Evolutionary conservation across 495 filamentous ascomycete genomes (phyloP).

Genomic region (Staphylotrichum longicolle): DNA sequence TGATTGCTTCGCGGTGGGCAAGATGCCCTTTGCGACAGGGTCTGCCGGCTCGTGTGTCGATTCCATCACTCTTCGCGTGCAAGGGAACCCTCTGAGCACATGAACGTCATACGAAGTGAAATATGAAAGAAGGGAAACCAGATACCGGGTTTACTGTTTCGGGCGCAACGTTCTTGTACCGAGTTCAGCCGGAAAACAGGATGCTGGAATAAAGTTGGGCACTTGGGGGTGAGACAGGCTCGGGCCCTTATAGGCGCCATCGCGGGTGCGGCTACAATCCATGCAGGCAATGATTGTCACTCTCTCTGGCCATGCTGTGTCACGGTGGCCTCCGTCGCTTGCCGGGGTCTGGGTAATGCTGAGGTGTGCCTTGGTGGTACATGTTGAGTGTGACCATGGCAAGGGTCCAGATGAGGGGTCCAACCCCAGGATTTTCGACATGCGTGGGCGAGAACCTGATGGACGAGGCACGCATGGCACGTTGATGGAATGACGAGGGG

Average conservation of each 20-base stretch:
- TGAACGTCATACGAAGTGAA: background rate
- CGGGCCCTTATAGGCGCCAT: background rate
- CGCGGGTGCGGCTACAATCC: background rate
- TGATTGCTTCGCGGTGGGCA: slow-evolving; percentile 58
- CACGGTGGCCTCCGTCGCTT: background rate
- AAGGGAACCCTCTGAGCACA: background rate
- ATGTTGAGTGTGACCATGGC: background rate
- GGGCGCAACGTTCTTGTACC: too few species aligned
- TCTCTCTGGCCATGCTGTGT: background rate
- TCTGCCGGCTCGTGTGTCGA: slow-evolving; percentile 51
- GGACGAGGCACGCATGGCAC: background rate
- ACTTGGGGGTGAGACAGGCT: background rate
- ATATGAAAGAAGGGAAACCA: background rate
- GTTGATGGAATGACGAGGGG: slow-evolving; percentile 10
- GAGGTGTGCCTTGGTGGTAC: slow-evolving; percentile 1
- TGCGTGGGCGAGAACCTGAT: background rate
- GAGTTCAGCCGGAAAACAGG: background rate
- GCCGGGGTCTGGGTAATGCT: background rate
- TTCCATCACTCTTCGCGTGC: slow-evolving; percentile 21
- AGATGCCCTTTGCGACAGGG: slow-evolving; percentile 56
- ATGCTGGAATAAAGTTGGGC: background rate
- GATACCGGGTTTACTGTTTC: too few species aligned
- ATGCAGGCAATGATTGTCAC: slow-evolving; percentile 11
- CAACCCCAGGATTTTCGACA: background rate
- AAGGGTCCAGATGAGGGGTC: slow-evolving; percentile 4